Conservation (phyloP, 495 filamentous ascomycete species). For the Penicillium coffeae region DNA sequence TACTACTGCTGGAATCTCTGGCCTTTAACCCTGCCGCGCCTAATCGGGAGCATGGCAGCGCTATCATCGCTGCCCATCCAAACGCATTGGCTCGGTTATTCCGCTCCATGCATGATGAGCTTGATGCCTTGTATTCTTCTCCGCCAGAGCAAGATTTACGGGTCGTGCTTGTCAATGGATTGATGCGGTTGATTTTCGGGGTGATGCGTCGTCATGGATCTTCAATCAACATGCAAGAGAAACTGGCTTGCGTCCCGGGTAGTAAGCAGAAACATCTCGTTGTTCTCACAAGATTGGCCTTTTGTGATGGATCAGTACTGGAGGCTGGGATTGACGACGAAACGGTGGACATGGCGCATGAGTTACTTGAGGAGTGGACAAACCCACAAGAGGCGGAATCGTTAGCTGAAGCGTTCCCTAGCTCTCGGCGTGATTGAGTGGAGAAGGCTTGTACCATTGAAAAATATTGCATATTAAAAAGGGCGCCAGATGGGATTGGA, state of each 20-base stretch:
- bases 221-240: conserved; percentile 51
- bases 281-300: conserved; percentile 62
- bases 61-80: conserved; percentile 50
- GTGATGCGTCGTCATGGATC: conserved; percentile 49
- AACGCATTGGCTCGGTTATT: conserved; percentile 56
- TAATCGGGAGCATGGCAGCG: conserved; percentile 45
- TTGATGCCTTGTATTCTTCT: conserved; percentile 58
- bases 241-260: conserved; percentile 54
- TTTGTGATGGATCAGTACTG: conserved; percentile 57
- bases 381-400: conserved; percentile 70
- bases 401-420: conserved; percentile 54
- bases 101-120: conserved; percentile 58
- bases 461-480: conserved; percentile 8
- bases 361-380: conserved; percentile 59
- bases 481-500: conserved; percentile 5
- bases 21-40: conserved; percentile 35
- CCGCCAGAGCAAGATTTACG: conserved; percentile 38
- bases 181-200: conserved; percentile 58
- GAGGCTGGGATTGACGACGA: conserved; percentile 66
- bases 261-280: conserved; percentile 64
- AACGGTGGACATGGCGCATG: conserved; percentile 61
- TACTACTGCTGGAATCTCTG: conserved; percentile 53
- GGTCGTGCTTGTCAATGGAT: conserved; percentile 52
- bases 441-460: neutral
- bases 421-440: conserved; percentile 28